Evolutionary conservation across 1,284 basidiomycete genomes (phyloP).

Genomic region (Agroathelia rolfsii): DNA sequence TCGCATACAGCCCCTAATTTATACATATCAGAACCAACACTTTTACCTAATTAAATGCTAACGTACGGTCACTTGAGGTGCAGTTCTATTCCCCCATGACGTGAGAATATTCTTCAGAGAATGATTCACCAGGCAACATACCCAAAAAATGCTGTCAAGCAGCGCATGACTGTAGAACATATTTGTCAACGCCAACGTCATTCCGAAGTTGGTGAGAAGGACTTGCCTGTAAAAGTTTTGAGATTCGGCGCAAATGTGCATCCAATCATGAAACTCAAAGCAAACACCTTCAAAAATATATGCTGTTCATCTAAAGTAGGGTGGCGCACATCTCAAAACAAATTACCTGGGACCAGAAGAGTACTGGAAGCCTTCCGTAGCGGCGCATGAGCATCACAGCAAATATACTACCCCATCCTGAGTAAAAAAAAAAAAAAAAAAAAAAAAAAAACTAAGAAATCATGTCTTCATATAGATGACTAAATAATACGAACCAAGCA

Average conservation of each 20-base stretch:
- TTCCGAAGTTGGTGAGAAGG: neutral
- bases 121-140: too few species aligned
- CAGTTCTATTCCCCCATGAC: conserved; percentile 18
- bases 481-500: conserved; percentile 26
- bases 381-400: conserved; percentile 45
- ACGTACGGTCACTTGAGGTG: conserved; percentile 33
- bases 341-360: conserved; percentile 46
- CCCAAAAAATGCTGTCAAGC: conserved; percentile 38
- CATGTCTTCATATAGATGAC: too few species aligned
- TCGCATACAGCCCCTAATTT: conserved; percentile 28
- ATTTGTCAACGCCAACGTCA: neutral
- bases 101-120: neutral
- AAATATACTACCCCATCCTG: conserved; percentile 46
- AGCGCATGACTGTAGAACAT: conserved; percentile 30
- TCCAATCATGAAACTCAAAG: conserved; percentile 37
- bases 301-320: too few species aligned
- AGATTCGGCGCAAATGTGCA: conserved; percentile 44
- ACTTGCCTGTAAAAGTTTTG: conserved; percentile 33
- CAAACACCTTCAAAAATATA: conserved; percentile 21
- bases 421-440: neutral
- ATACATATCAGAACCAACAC: neutral
- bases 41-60: neutral
- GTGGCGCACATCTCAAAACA: too few species aligned
- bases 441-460: conserved; percentile 6
- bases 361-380: conserved; percentile 45